These are phyloP conservation scores for Teunomyces lycoperdinae DNA, from an alignment of 805 yeast genomes.

Conservation along the genomic window DNA sequence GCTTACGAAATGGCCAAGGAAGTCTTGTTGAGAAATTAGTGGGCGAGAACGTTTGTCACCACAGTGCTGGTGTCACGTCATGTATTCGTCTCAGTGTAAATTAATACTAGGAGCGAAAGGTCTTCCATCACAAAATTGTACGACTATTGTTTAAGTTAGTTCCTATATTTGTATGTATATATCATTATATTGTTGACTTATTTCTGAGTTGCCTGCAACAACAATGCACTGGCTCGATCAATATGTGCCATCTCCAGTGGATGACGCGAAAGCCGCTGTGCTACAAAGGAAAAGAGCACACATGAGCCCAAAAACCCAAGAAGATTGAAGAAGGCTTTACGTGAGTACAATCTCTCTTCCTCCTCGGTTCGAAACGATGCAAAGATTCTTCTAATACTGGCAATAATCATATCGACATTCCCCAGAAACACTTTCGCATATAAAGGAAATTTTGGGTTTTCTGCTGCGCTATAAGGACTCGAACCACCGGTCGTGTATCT, in stretches of 20 bases:
- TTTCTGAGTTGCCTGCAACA: constrained; percentile 21
- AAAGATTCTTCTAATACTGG: constrained; percentile 74
- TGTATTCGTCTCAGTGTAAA: not conserved
- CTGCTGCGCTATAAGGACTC: not conserved
- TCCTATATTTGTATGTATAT: constrained; percentile 4
- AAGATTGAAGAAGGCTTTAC: constrained; percentile 74
- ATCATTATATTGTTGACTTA: constrained; percentile 1
- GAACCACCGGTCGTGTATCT: constrained; percentile 4
- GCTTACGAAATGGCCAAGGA: constrained; percentile 96
- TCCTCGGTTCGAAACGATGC: constrained; percentile 83
- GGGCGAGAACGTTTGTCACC: no score
- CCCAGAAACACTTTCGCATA: not conserved
- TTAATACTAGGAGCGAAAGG: not conserved
- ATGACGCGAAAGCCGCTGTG: constrained; percentile 50
- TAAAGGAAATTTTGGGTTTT: not conserved
- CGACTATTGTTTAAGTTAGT: not conserved
- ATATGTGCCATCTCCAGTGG: constrained; percentile 29
- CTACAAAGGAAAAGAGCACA: constrained; percentile 75
- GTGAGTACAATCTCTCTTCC: constrained; percentile 72
- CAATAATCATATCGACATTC: constrained; percentile 49
- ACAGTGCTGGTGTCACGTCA: not conserved
- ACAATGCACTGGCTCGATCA: constrained; percentile 25
- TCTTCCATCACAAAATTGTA: no score
- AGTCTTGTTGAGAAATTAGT: constrained; percentile 39
- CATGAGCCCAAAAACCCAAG: constrained; percentile 81